Conservation (phyloP, 495 filamentous ascomycete species). For the Trichoderma erinaceum region DNA sequence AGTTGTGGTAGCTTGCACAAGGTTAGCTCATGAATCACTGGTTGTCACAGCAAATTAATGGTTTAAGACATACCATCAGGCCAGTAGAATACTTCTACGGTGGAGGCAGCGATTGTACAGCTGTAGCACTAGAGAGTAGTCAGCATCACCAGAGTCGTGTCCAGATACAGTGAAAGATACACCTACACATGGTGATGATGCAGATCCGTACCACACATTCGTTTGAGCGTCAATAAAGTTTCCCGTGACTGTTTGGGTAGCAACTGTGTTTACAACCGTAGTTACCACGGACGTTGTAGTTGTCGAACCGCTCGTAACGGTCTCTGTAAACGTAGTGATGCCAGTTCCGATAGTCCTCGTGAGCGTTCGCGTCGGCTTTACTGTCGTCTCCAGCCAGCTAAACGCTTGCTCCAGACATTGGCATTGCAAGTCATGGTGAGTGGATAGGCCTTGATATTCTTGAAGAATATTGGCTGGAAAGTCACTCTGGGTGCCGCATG, state of each 20-base stretch:
- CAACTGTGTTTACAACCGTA: neutral
- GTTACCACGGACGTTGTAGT: neutral
- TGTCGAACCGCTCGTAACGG: too few species aligned
- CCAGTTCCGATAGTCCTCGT: neutral
- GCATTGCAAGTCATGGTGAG: neutral
- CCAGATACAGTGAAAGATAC: neutral
- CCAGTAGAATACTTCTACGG: slow-evolving; percentile 5
- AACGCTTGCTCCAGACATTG: neutral
- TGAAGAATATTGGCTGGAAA: neutral
- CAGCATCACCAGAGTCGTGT: neutral
- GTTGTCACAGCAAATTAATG: neutral
- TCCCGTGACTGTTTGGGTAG: neutral
- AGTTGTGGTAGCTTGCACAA: neutral
- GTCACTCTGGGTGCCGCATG: neutral
- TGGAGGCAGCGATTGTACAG: neutral
- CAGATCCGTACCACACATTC: neutral
- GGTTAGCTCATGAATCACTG: neutral
- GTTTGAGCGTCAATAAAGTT: neutral
- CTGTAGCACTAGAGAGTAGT: neutral
- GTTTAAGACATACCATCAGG: neutral
- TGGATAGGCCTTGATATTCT: neutral
- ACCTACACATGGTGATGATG: neutral
- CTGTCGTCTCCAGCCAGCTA: neutral
- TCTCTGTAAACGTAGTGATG: neutral
- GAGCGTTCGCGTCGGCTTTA: neutral